These are phyloP conservation scores for Podosphaera xanthii DNA, from an alignment of 2,329 filamentous ascomycete species.

Conservation along the genomic window DNA sequence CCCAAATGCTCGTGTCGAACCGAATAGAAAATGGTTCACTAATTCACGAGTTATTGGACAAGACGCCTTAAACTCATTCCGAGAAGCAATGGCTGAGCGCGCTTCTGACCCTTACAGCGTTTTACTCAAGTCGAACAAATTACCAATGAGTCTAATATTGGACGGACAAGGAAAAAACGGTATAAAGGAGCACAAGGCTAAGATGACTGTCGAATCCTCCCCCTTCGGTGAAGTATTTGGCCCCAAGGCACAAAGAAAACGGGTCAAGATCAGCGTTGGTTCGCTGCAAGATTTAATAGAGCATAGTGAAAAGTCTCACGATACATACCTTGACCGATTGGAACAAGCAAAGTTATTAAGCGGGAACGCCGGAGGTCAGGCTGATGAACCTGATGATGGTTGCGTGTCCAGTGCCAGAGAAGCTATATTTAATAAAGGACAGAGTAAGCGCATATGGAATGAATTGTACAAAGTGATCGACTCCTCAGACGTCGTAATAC, in stretches of 20 bases:
- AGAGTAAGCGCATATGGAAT: constrained; percentile 93
- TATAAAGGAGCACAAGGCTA: constrained; percentile 76
- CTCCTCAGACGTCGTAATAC: constrained; percentile 88
- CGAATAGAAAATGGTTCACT: constrained; percentile 93
- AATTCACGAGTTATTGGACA: constrained; percentile 81
- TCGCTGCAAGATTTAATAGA: constrained; percentile 64
- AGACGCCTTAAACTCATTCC: constrained; percentile 66
- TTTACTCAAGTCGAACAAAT: constrained; percentile 88
- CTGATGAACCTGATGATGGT: constrained; percentile 22
- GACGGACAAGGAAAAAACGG: constrained; percentile 61
- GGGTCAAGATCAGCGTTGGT: constrained; percentile 69
- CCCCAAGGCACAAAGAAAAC: constrained; percentile 77
- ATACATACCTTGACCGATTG: constrained; percentile 55
- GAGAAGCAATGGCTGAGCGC: constrained; percentile 78
- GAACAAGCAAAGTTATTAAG: constrained; percentile 60
- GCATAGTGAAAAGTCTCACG: constrained; percentile 58
- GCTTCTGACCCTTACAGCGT: constrained; percentile 80
- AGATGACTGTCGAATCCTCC: constrained; percentile 73
- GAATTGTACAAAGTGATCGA: constrained; percentile 90
- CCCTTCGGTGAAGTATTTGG: constrained; percentile 82
- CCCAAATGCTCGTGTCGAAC: constrained; percentile 72
- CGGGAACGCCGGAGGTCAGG: constrained; percentile 36
- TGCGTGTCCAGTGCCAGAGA: constrained; percentile 44
- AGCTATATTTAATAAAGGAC: constrained; percentile 82
- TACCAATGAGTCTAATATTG: constrained; percentile 82